Evolutionary conservation across 768 basidiomycete genomes (phyloP).

Genomic region (Tricholomella constricta): DNA sequence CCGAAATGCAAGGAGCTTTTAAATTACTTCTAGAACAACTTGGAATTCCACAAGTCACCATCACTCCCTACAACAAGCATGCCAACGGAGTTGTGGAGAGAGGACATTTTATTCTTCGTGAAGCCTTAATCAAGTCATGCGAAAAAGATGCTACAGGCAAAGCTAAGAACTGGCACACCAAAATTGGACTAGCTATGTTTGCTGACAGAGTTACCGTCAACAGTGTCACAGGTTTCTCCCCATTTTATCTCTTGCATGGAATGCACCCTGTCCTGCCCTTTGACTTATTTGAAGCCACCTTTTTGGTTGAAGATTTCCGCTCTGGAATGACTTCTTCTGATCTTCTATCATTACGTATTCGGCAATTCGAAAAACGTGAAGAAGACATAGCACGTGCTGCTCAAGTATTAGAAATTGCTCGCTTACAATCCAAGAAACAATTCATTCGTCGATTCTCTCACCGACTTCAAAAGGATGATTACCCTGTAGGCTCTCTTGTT

Average conservation of each 20-base stretch:
- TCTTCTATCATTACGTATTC: no score
- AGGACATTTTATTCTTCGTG: background rate
- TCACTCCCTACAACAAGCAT: conserved; percentile 36
- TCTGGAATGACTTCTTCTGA: conserved; percentile 22
- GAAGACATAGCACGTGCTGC: background rate
- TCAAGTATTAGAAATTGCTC: background rate
- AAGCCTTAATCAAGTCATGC: background rate
- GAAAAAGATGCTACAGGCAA: conserved; percentile 1
- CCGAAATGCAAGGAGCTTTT: conserved; percentile 28
- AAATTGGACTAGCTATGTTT: conserved; percentile 8
- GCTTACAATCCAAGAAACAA: no score
- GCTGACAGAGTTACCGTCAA: conserved; percentile 18
- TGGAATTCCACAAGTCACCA: conserved; percentile 35
- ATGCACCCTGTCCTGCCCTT: conserved; percentile 24
- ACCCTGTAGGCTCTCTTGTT: no score
- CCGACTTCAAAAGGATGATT: no score
- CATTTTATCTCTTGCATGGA: conserved; percentile 21
- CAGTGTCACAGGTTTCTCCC: conserved; percentile 17
- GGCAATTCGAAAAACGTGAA: background rate
- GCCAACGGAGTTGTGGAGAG: conserved; percentile 23
- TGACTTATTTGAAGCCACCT: conserved; percentile 30
- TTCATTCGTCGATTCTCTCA: no score
- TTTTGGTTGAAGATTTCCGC: conserved; percentile 16
- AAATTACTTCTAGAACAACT: conserved; percentile 12
- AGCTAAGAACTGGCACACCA: conserved; percentile 7